A percentile compares a stretch with the other conserved stretches of the same genome.
Conservation (phyloP, 257 asterid species). For the Rubia yunnanensis region DNA sequence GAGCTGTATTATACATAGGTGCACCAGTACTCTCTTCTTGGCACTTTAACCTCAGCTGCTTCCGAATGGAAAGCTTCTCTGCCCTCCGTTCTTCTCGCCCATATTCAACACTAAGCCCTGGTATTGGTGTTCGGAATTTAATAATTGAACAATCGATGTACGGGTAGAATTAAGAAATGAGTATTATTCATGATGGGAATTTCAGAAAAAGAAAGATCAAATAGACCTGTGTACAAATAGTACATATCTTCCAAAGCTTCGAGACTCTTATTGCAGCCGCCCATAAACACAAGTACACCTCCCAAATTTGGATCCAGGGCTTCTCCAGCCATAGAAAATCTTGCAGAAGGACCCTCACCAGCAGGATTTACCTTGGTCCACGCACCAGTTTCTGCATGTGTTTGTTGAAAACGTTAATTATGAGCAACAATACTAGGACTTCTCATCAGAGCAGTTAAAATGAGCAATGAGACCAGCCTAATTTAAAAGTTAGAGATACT, state of each 20-base stretch:
- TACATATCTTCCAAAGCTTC: constrained; percentile 90
- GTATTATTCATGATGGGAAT: constrained; percentile 2
- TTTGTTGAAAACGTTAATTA: constrained; percentile 3
- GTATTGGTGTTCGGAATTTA: background rate
- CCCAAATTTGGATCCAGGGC: constrained; percentile 75
- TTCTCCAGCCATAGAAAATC: constrained; percentile 97
- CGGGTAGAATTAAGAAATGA: constrained; percentile 13
- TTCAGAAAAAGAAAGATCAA: background rate
- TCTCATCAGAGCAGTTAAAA: background rate
- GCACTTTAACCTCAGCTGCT: constrained; percentile 80
- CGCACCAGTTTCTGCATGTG: constrained; percentile 55
- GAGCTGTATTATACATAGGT: constrained; percentile 13
- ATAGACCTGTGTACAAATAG: constrained; percentile 77
- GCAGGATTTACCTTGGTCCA: constrained; percentile 62
- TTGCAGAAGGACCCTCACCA: constrained; percentile 82
- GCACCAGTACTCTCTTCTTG: constrained; percentile 48
- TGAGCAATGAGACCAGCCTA: constrained; percentile 7
- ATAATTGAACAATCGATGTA: background rate
- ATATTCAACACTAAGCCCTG: constrained; percentile 58
- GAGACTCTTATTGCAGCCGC: constrained; percentile 95
- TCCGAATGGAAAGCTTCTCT: constrained; percentile 82
- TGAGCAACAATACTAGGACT: background rate
- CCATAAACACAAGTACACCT: constrained; percentile 75
- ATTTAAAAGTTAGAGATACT: background rate
- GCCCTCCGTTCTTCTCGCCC: constrained; percentile 61